Conservation (phyloP, 1,139 yeast species). For the Sugiyamaella grinbergsii region DNA sequence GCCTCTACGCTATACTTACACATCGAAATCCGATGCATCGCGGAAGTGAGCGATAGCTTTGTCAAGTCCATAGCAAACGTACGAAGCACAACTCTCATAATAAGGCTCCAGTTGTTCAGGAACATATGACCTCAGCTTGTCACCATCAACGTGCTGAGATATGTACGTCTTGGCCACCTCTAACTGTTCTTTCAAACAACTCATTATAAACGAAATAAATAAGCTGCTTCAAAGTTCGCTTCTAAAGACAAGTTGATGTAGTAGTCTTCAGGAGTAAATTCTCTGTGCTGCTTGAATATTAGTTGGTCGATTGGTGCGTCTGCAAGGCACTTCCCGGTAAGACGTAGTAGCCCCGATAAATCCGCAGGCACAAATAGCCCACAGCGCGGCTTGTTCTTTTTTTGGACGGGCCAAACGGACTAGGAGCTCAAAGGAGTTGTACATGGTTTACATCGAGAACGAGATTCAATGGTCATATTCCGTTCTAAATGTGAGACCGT, state of each 20-base stretch:
- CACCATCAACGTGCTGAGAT: constrained; percentile 8
- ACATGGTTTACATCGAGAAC: too few relatives aligned
- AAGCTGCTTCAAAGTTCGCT: not conserved
- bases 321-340: too few relatives aligned
- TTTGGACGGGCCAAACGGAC: too few relatives aligned
- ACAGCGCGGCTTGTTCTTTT: too few relatives aligned
- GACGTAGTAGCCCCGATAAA: too few relatives aligned
- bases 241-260: not conserved
- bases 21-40: constrained; percentile 26
- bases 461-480: too few relatives aligned
- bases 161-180: not conserved
- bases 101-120: constrained; percentile 14
- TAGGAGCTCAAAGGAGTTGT: too few relatives aligned
- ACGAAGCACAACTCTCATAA: not conserved
- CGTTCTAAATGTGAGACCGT: too few relatives aligned
- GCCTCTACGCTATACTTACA: constrained; percentile 22
- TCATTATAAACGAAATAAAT: constrained; percentile 1
- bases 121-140: constrained; percentile 7
- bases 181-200: not conserved
- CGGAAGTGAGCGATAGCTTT: constrained; percentile 22
- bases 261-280: too few relatives aligned
- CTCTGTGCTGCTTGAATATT: too few relatives aligned
- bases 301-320: too few relatives aligned
- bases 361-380: too few relatives aligned
- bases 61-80: constrained; percentile 2